Conservation (phyloP, 805 yeast species). For the Tetrapisispora namnaoensis region DNA sequence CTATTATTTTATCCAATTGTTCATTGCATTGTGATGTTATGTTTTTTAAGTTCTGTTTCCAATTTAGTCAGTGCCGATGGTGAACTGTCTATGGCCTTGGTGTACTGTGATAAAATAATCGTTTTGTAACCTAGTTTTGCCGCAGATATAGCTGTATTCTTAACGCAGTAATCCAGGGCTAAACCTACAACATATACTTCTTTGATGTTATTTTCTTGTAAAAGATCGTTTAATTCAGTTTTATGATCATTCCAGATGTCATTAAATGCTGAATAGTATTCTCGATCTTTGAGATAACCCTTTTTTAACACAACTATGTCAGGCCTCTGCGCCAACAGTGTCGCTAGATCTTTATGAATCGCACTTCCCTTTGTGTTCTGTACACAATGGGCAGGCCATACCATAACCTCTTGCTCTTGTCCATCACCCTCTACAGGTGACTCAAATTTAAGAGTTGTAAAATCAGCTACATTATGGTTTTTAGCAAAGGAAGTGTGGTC, state of each 20-base stretch:
- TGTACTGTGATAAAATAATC: constrained; percentile 45
- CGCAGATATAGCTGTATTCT: constrained; percentile 65
- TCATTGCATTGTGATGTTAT: constrained; percentile 8
- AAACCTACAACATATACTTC: constrained; percentile 70
- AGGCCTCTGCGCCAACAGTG: background rate
- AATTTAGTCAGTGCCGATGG: constrained; percentile 17
- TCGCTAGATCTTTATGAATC: constrained; percentile 29
- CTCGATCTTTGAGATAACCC: constrained; percentile 64
- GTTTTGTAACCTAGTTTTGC: constrained; percentile 53
- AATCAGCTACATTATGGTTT: constrained; percentile 46
- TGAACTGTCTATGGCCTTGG: constrained; percentile 46
- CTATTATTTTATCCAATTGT: no score
- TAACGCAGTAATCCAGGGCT: constrained; percentile 82
- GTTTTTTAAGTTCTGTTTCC: constrained; percentile 12
- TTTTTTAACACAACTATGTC: constrained; percentile 46
- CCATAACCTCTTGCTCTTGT: constrained; percentile 32
- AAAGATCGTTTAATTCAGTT: constrained; percentile 50
- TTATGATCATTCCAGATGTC: constrained; percentile 68
- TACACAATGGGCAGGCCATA: constrained; percentile 93
- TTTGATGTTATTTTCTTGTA: constrained; percentile 39
- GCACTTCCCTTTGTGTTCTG: constrained; percentile 60
- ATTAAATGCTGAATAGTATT: constrained; percentile 78
- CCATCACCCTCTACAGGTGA: constrained; percentile 28
- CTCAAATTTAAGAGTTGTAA: constrained; percentile 35
- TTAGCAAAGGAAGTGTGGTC: constrained; percentile 78